Base-by-base conservation (phyloP, 1,284 basidiomycete species). In the Agaricales sp. region DNA sequence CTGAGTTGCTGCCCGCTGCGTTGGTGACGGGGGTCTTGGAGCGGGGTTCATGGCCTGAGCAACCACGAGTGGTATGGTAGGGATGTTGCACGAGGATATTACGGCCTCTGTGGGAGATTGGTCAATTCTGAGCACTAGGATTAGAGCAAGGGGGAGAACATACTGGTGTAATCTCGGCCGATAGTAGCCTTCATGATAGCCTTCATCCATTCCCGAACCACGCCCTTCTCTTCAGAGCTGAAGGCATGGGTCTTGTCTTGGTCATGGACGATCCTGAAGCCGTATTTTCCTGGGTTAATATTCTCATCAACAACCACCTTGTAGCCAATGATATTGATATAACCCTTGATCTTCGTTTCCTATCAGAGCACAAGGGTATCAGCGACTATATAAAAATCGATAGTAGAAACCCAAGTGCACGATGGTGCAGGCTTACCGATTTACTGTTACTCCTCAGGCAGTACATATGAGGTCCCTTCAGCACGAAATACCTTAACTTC, bases 111-210 rank as follows among this genome's bases (percentile, higher is more conserved):
- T 16, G 41, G 25, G 47, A 18, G 44, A 35, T 22, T n/a, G n/a
- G n/a, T n/a, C 20, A 21, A 45, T 20, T 48, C 22, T 55, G 22
- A 59, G 52, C 45, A 30, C 49, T 12, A 45, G 47, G n/a, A n/a
- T n/a, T n/a, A n/a, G n/a, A n/a, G n/a, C n/a, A n/a, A n/a, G 2
- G 30, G 43, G 19, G 46, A 35, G 11, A 21, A 72, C 84, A 45
- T 61, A 92, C 91, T 87, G 11, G 82, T 75, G 62, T 93, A 95
- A 64, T 96, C 92, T 50, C 96, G 73, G 14, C 81, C 87, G 59
- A 99, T 99, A 3, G 95, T 98, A 2, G 93, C 89, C 67, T 99
- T 99, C 91, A 98, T 97, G 58, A 99, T 80, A 8, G 92, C 91
- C 72, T 99, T 99, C 95, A 99, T 99, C 96, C 96, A 99, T 56